Conservation (phyloP, 2,329 filamentous ascomycete species). For the Fusarium luffae region DNA sequence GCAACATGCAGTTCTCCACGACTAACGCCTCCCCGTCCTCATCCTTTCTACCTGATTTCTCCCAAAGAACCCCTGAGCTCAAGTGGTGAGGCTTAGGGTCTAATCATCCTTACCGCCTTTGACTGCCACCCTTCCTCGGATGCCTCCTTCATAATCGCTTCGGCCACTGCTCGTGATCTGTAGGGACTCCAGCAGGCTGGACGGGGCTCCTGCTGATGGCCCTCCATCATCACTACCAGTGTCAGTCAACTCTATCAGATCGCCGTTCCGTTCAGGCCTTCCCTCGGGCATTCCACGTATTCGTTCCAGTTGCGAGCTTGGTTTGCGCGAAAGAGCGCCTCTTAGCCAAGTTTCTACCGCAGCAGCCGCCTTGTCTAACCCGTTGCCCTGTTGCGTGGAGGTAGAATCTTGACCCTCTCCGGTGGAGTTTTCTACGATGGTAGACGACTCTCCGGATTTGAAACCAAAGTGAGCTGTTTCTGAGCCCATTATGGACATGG, state of each 20-base stretch:
- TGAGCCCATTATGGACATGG: slow-evolving; percentile 72
- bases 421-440: slow-evolving; percentile 64
- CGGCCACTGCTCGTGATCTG: slow-evolving; percentile 51
- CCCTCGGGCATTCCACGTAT: slow-evolving; percentile 51
- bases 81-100: not conserved
- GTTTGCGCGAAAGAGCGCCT: slow-evolving; percentile 77
- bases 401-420: slow-evolving; percentile 59
- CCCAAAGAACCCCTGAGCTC: not conserved
- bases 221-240: slow-evolving; percentile 66
- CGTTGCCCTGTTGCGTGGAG: slow-evolving; percentile 60
- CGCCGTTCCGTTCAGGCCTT: slow-evolving; percentile 58
- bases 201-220: slow-evolving; percentile 36
- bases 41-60: slow-evolving; percentile 6
- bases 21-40: slow-evolving; percentile 24
- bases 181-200: slow-evolving; percentile 48
- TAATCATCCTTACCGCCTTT: slow-evolving; percentile 50
- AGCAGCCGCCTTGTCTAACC: slow-evolving; percentile 85
- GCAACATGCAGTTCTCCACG: slow-evolving; percentile 37
- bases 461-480: slow-evolving; percentile 70
- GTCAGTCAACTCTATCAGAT: slow-evolving; percentile 79
- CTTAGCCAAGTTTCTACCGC: slow-evolving; percentile 92
- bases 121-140: slow-evolving; percentile 53
- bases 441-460: slow-evolving; percentile 50
- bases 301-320: slow-evolving; percentile 61
- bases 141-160: slow-evolving; percentile 52